Base-by-base conservation (phyloP, 2,329 filamentous ascomycete genomes). In the Talaromyces sp. region DNA sequence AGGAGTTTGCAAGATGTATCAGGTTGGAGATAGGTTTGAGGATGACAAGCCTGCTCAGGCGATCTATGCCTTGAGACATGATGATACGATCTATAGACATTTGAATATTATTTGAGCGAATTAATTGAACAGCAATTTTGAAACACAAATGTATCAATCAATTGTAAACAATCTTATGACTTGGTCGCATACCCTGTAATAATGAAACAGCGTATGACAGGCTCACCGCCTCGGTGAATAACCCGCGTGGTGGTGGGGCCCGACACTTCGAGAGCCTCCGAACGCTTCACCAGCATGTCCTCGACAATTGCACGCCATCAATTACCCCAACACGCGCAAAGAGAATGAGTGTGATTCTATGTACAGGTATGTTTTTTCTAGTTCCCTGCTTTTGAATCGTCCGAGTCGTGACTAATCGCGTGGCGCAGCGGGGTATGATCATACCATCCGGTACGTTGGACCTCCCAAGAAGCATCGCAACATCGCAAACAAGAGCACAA, bases 361-460 rank as follows among this genome's bases (percentile, higher is more conserved):
- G 85, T 68, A 88, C 85, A 62, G 85, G 85, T 87, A 75, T 72
- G 80, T 67, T 31, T 48, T 17, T 21, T 35, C 21, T 64, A 56
- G 61, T 62, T 58, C 64, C 58, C 62, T 65, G 8, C 17, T 26
- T 26, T 24, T 56, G 9, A n/a, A 46, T 27, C 29, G 31, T 27
- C 41, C 17, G 19, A 10, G 35, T 29, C n/a, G 11, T 32, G 26
- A 51, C 55, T 57, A 51, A 57, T 27, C 21, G 27, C 55, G 61
- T 66, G 59, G 56, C 64, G 62, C 72, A 85, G 88, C 88, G 70
- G 88, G 87, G 64, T 90, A 90, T 75, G 88, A 90, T 74, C 88
- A 89, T 74, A 90, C 88, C 31, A 90, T 91, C 65, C 82, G 87
- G 87, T 89, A 79, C 68, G 78, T 68, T 41, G 32, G 6, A n/a